Evolutionary conservation across 345 rosid species (phyloP).

Genomic region (Salix caprea): DNA sequence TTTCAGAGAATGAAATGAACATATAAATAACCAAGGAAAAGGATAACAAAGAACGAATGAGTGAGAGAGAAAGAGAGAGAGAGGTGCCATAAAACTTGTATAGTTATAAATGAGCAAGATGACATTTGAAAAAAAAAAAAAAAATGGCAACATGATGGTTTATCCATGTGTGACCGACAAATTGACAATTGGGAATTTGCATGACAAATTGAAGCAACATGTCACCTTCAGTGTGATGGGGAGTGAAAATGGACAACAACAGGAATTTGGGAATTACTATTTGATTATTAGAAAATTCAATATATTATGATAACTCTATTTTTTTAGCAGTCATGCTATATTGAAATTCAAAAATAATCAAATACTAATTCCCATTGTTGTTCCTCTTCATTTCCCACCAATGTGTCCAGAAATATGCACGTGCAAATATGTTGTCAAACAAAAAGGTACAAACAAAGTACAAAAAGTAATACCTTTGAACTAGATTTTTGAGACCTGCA

Average conservation of each 20-base stretch:
- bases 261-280: too few relatives aligned
- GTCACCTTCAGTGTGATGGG: neutral
- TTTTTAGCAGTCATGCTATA: too few relatives aligned
- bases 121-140: neutral
- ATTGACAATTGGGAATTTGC: neutral
- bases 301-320: too few relatives aligned
- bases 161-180: neutral
- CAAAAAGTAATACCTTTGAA: conserved; percentile 62
- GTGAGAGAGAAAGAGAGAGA: neutral
- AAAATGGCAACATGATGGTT: neutral
- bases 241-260: neutral
- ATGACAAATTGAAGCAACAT: neutral
- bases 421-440: neutral
- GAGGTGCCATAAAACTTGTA: neutral
- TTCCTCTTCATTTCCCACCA: neutral
- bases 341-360: neutral
- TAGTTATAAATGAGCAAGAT: neutral
- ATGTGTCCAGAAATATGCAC: neutral
- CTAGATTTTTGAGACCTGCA: conserved; percentile 82
- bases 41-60: neutral
- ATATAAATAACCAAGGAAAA: conserved; percentile 15
- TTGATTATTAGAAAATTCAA: too few relatives aligned
- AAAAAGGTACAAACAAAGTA: neutral
- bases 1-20: conserved; percentile 13
- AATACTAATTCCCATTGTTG: neutral